Evolutionary conservation across 331 rosid genomes (phyloP).

Genomic region (Acacia pycnantha): DNA sequence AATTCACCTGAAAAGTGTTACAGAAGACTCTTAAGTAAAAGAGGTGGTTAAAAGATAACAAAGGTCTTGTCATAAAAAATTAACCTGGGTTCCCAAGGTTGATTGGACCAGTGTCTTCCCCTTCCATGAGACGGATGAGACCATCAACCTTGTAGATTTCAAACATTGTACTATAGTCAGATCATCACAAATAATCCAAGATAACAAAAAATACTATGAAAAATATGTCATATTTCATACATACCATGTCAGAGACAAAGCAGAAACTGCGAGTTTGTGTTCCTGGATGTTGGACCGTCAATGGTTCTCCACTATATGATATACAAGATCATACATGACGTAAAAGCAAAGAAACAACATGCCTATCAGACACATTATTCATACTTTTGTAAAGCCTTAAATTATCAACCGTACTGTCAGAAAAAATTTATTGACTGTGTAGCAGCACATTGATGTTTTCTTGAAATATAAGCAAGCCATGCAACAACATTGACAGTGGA

Average conservation of each 20-base stretch:
- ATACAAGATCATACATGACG: conserved; percentile 14
- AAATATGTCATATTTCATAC: conserved; percentile 9
- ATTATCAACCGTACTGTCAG: not conserved
- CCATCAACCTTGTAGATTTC: conserved; percentile 71
- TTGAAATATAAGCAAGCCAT: not conserved
- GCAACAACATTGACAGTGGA: not conserved
- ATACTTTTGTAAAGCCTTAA: not conserved
- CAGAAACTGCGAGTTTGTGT: conserved; percentile 97
- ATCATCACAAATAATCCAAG: conserved; percentile 1
- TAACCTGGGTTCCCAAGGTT: conserved; percentile 94
- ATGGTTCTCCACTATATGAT: conserved; percentile 59
- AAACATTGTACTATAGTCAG: conserved; percentile 2
- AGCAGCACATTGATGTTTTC: not conserved
- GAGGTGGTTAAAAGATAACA: not conserved
- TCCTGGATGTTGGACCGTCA: conserved; percentile 90
- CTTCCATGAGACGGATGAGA: conserved; percentile 85
- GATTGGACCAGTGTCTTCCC: conserved; percentile 89
- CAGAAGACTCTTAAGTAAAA: conserved; percentile 8
- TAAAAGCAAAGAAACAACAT: not conserved
- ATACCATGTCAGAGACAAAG: conserved; percentile 88
- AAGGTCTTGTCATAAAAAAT: not conserved
- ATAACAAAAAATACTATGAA: not conserved
- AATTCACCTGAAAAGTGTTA: conserved; percentile 60
- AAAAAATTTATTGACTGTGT: not conserved
- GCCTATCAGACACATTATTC: not conserved